Conservation (phyloP, 805 yeast genomes). For the Danielia oregonensis region DNA sequence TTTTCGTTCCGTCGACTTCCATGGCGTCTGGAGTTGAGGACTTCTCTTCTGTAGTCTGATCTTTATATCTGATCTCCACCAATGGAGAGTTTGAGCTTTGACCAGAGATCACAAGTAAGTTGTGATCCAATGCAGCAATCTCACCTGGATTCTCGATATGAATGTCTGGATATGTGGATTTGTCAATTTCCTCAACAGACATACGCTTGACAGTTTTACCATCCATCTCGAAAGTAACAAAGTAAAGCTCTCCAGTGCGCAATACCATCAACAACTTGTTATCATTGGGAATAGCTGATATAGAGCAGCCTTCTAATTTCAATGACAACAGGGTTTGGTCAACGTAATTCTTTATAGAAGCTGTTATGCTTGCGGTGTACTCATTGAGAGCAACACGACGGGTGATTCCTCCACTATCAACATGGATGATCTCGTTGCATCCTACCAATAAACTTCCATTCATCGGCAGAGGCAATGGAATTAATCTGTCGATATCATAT, state of each 20-base stretch:
- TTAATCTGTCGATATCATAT: constrained; percentile 62
- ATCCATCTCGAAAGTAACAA: constrained; percentile 36
- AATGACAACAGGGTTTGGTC: constrained; percentile 53
- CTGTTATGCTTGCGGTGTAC: constrained; percentile 40
- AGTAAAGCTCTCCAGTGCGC: constrained; percentile 31
- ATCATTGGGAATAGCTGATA: constrained; percentile 33
- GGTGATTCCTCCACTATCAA: constrained; percentile 72
- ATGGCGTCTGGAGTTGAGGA: constrained; percentile 1
- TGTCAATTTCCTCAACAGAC: constrained; percentile 29
- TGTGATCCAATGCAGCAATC: constrained; percentile 38
- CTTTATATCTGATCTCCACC: constrained; percentile 34
- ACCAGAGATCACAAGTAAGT: constrained; percentile 56
- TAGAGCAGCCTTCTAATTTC: constrained; percentile 50
- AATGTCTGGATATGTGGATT: constrained; percentile 25
- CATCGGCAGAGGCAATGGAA: constrained; percentile 62
- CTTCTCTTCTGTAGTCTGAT: constrained; percentile 2
- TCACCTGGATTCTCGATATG: constrained; percentile 37
- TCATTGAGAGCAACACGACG: constrained; percentile 62
- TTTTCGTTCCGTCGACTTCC: constrained; percentile 26
- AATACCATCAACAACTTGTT: constrained; percentile 30
- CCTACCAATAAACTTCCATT: constrained; percentile 72
- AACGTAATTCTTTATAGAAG: constrained; percentile 30
- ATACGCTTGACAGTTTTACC: constrained; percentile 39
- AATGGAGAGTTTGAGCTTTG: constrained; percentile 57
- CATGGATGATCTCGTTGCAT: constrained; percentile 69